Base-by-base conservation (phyloP, 345 rosid species). In the Syzygium grande region DNA sequence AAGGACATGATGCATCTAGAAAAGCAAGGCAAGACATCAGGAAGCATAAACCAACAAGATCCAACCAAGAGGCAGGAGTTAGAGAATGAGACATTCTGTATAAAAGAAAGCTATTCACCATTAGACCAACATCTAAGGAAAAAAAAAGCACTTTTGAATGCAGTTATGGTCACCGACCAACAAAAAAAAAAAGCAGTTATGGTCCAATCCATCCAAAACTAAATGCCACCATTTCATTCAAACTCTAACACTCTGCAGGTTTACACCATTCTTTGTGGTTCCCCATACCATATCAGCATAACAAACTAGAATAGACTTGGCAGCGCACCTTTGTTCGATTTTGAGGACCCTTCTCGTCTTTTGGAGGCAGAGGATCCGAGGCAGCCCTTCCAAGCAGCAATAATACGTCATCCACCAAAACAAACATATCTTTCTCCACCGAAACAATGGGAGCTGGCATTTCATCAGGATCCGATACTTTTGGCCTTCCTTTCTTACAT, bases 281-380 rank as follows among this genome's bases (percentile, higher is more conserved):
- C 49, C 49, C 83, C 49, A 38, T 38, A 73, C 49, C 49, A 73
- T 38, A 73, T 19, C 83, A 73, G 25, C 83, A 21, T 38, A 38
- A 73, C 54, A 83, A 86, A 38, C 51, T 49, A n/a, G 41, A 77
- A 77, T 77, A 46, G 41, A 59, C 16, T 34, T 23, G n/a, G 13
- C 41, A 30, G 43, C 94, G 87, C 86, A 95, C 98, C 97, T 95
- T 97, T 17, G 93, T 95, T 68, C 96, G 96, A 88, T 94, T 96
- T 88, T 94, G 98, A 84, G 97, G 94, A 84, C 93, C 96, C 87
- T 95, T 97, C 87, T 96, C 99, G 87, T 94, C 99, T 92, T 96
- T 95, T 83, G 94, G 94, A 84, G 97, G 98, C 88, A 95, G 92
- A 51, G 98, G 98, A 86, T 96, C 98, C 89, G 93, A 87, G 58